Conservation (phyloP, 495 filamentous ascomycete species). For the Lasiosphaeriaceae sp. region DNA sequence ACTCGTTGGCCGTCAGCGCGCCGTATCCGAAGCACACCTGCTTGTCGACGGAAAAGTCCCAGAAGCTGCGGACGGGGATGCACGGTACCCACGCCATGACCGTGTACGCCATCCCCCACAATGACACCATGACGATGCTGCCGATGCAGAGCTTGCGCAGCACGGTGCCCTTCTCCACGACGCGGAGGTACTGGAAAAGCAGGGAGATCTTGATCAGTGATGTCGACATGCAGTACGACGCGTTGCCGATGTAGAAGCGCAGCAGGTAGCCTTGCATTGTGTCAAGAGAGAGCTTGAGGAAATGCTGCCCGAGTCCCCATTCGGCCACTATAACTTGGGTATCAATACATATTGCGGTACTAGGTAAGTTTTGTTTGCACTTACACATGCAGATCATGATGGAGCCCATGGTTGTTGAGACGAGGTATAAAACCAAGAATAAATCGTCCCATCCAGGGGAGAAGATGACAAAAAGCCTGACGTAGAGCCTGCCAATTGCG, state of each 20-base stretch:
- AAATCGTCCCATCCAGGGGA: conserved; percentile 28
- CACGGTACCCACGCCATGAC: conserved; percentile 33
- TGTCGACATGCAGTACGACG: conserved; percentile 26
- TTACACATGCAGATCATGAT: conserved; percentile 24
- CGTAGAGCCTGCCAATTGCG: conserved; percentile 24
- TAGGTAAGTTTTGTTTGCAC: background rate
- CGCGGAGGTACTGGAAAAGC: conserved; percentile 33
- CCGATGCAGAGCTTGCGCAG: conserved; percentile 14
- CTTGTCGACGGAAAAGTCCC: conserved; percentile 7
- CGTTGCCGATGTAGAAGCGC: conserved; percentile 29
- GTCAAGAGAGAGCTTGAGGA: conserved; percentile 14
- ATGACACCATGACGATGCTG: conserved; percentile 20
- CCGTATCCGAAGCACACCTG: conserved; percentile 27
- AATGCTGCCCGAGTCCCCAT: conserved; percentile 17
- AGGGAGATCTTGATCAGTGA: conserved; percentile 33
- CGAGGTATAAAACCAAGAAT: conserved; percentile 29
- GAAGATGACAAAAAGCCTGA: conserved; percentile 22
- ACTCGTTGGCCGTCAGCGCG: conserved; percentile 13
- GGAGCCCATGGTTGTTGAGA: conserved; percentile 22
- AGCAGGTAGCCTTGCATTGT: conserved; percentile 18
- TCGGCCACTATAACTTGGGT: conserved; percentile 6
- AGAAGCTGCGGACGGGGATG: conserved; percentile 23
- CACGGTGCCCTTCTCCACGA: conserved; percentile 19
- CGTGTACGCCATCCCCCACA: conserved; percentile 30
- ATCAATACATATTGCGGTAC: background rate